Base-by-base conservation (phyloP, 495 filamentous ascomycete genomes). In the Emericellopsis terricola region DNA sequence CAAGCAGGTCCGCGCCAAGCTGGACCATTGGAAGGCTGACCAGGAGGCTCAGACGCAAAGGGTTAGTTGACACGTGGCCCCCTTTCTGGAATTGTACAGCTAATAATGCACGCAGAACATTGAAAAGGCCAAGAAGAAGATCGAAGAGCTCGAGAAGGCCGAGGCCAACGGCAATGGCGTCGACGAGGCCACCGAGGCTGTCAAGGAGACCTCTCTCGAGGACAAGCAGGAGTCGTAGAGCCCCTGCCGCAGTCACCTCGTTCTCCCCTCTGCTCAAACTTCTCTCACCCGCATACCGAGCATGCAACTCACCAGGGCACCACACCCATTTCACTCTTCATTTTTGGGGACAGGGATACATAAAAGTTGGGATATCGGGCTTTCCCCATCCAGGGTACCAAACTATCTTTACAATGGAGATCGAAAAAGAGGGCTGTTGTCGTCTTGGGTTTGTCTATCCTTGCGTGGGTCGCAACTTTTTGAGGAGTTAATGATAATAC, bases 1-100 rank as follows among this genome's bases (percentile, higher is more conserved):
- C 9, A 84, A 94, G 68, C 87, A 92, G 64, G 65, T 96, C 44
- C 83, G 83, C 51, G 79, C 68, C 38, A 96, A 96, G 66, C 62
- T 93, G 26, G 76, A 73, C n/a, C 68, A 77, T 44, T 99, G 87
- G 82, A 93, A 93, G 67, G 65, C 73, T 27, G 78, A 91, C 56
- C 87, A 94, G 60, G 71, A 81, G 23, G 64, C 68, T 37, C 82
- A 94, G 64, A 99, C 89, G n/a, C 72, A 79, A 40, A 78, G 83
- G 68, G 89, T 94, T 56, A 56, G 71, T 63, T 46, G 29, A 20
- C 20, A 15, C 14, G 14, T 28, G 19, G 15, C 8, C 10, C 13
- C 3, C 4, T 32, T 27, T 38, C 2, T 19, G 8, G 56, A 28
- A 34, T 38, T 15, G 14, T 11, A 19, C 10, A 18, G 27, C 47